Evolutionary conservation across 345 rosid species (phyloP), one percentile per base, ranked within the genome.

Genomic region (Eucalyptus lansdowneana): DNA sequence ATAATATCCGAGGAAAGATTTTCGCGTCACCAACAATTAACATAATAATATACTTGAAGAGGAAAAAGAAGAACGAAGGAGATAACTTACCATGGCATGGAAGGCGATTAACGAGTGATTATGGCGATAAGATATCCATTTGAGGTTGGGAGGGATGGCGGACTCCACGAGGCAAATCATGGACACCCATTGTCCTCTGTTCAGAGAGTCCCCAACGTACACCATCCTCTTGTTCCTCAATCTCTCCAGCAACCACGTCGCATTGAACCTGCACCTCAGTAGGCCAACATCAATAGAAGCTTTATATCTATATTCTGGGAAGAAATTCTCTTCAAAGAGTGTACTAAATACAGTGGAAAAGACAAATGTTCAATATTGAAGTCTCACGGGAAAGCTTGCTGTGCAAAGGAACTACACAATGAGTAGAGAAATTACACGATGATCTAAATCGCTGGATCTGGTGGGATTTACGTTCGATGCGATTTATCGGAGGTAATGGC

Each of bases 171-270:
- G 92, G 91, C 99, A 97, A 83, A 95, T 90, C 98, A 97, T 95
- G 29, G 99, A 97, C 54, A 96, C 95, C 98, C 99, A 97, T 51
- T 97, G 99, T 89, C 95, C 95, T 91, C 99, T 92, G 88, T 97
- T 97, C 91, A 97, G 90, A 7, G 99, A 97, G 87, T 97, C 99
- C 40, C 98, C 99, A 19, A 96, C 99, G 89, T 94, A 97, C 90
- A 97, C 94, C 80, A 97, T 93, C 92, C 99, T 95, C 93, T 95
- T 97, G 92, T 95, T 95, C 93, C 96, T 97, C 76, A 97, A 93
- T 91, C 89, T 94, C 91, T 95, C 97, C 91, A 97, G 91, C 93
- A 97, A n/a, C 90, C 91, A 90, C 87, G 97, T 95, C 90, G 95
- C 96, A 89, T 94, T 96, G 92, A 96, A 97, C 95, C 99, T 97